Conservation (phyloP, 805 yeast species). For the Teunomyces lycoperdinae region DNA sequence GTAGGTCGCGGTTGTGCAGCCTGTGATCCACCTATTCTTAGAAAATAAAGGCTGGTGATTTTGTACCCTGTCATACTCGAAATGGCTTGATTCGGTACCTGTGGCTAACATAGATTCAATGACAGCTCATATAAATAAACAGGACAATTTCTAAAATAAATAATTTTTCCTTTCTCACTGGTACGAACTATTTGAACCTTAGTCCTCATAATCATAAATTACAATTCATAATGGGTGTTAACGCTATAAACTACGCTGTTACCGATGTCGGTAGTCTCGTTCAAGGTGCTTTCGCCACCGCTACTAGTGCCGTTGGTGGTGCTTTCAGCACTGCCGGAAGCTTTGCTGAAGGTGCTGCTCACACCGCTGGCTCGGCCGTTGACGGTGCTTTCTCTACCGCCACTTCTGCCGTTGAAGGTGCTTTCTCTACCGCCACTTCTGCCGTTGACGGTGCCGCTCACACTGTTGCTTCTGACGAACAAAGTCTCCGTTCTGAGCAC, state of each 20-base stretch:
- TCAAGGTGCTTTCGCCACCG: slow-evolving; percentile 10
- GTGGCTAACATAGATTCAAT: not conserved
- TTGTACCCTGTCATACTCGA: not conserved
- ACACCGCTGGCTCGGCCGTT: slow-evolving; percentile 12
- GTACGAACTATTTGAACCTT: too few relatives aligned
- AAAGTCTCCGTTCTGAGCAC: not conserved
- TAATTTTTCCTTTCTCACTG: not conserved
- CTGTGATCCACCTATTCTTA: not conserved
- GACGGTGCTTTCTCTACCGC: slow-evolving; percentile 8
- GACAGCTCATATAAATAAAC: not conserved
- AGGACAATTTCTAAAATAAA: not conserved
- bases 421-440: slow-evolving; percentile 8
- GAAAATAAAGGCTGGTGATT: slow-evolving; percentile 1
- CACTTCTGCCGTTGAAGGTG: slow-evolving; percentile 13
- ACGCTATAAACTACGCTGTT: slow-evolving; percentile 32
- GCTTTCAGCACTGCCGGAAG: slow-evolving; percentile 10
- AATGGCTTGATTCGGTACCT: slow-evolving; percentile 1
- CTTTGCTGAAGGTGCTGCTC: slow-evolving; percentile 14
- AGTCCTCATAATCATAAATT: too few relatives aligned
- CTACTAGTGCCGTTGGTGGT: slow-evolving; percentile 11
- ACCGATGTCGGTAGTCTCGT: slow-evolving; percentile 5
- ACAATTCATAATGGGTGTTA: slow-evolving; percentile 19
- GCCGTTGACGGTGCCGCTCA: slow-evolving; percentile 14
- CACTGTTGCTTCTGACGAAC: slow-evolving; percentile 10
- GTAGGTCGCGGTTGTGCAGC: not conserved